A percentile compares a stretch with the other conserved stretches of the same genome.
These are phyloP conservation scores for Coccomyxa subellipsoidea DNA, from an alignment of 163 green algal species.

Conservation along the genomic window DNA sequence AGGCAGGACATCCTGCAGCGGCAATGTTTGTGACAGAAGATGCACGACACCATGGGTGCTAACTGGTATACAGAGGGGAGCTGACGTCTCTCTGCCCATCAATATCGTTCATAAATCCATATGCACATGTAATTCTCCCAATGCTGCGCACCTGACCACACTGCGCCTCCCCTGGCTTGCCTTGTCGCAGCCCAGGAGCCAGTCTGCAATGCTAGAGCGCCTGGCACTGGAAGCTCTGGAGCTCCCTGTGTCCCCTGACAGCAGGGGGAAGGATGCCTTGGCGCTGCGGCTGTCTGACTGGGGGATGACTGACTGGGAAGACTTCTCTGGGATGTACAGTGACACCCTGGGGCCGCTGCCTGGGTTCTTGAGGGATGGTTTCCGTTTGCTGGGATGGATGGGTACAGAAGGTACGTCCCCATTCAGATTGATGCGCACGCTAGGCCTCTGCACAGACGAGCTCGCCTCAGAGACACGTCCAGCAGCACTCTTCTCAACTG, in stretches of 20 bases:
- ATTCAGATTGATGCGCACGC: constrained; percentile 6
- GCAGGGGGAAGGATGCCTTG: background rate
- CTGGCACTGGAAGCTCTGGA: background rate
- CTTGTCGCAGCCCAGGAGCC: background rate
- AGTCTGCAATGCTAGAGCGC: background rate
- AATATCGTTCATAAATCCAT: too few relatives aligned
- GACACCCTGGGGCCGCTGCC: background rate
- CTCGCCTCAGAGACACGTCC: too few relatives aligned
- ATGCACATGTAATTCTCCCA: too few relatives aligned
- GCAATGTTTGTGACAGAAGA: too few relatives aligned
- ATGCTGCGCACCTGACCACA: background rate
- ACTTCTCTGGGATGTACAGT: constrained; percentile 1
- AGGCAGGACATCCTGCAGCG: background rate
- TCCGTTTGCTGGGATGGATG: background rate
- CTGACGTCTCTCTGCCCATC: background rate
- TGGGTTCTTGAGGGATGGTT: background rate
- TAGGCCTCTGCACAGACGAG: background rate
- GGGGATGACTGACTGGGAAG: background rate
- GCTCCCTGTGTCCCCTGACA: background rate
- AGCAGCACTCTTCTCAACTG: too few relatives aligned
- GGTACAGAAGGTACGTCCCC: background rate
- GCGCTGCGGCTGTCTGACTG: background rate
- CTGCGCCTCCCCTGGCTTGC: background rate
- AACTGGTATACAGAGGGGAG: too few relatives aligned
- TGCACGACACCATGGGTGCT: too few relatives aligned